Conservation (phyloP, 2,329 filamentous ascomycete genomes). For the Trichoderma breve region DNA sequence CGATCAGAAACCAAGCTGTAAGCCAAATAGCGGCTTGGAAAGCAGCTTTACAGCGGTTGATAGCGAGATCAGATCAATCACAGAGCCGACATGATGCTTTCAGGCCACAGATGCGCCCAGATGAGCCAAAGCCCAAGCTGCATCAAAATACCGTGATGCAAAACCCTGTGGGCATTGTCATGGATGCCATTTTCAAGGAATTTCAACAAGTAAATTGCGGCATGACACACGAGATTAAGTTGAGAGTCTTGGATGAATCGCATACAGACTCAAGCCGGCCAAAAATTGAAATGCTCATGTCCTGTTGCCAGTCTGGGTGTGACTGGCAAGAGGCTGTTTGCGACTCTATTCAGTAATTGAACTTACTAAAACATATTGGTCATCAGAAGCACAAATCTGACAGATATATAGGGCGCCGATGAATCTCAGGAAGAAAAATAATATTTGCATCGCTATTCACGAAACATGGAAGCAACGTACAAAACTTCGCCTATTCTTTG, state of each 20-base stretch:
- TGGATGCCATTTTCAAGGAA: slow-evolving; percentile 16
- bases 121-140: too few species aligned
- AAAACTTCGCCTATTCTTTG: slow-evolving; percentile 16
- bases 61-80: not conserved
- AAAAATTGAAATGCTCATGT: slow-evolving; percentile 16
- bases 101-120: not conserved
- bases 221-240: slow-evolving; percentile 4
- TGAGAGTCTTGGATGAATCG: slow-evolving; percentile 8
- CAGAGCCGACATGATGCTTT: not conserved
- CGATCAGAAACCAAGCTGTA: not conserved
- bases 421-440: not conserved
- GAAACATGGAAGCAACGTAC: slow-evolving; percentile 2
- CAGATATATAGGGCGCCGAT: not conserved
- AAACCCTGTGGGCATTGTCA: slow-evolving; percentile 11
- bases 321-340: slow-evolving; percentile 17
- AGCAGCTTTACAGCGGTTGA: not conserved
- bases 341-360: slow-evolving; percentile 5
- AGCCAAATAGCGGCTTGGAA: not conserved
- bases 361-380: too few species aligned
- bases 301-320: slow-evolving; percentile 10
- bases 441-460: slow-evolving; percentile 10
- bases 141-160: not conserved
- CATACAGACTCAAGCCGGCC: not conserved
- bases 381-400: not conserved
- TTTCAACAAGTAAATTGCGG: slow-evolving; percentile 13